These are phyloP conservation scores for Ceratocystis variospora DNA, from an alignment of 2,329 filamentous ascomycete species.

Conservation along the genomic window DNA sequence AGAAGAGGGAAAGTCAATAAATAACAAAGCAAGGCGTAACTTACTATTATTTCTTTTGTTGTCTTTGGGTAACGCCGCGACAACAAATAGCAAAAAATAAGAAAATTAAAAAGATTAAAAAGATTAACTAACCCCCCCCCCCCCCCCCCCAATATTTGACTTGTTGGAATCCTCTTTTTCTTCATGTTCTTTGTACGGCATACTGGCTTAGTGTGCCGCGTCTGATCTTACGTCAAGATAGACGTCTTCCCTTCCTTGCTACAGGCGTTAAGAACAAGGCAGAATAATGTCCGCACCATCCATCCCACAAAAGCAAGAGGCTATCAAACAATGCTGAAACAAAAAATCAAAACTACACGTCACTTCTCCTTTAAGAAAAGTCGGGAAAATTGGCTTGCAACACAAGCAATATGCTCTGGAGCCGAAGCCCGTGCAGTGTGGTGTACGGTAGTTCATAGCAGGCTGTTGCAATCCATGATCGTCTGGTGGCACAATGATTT, in stretches of 20 bases:
- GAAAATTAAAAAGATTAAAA: not conserved
- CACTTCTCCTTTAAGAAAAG: not conserved
- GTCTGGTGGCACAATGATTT: too few relatives aligned
- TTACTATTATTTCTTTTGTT: not conserved
- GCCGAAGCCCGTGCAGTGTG: too few relatives aligned
- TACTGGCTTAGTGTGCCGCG: not conserved
- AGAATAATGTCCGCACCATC: too few relatives aligned
- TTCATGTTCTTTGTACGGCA: not conserved
- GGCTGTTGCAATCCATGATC: too few relatives aligned
- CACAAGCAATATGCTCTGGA: not conserved
- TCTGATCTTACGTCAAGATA: not conserved
- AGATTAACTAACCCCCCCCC: too few relatives aligned
- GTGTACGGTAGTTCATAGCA: too few relatives aligned
- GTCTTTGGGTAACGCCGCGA: slow-evolving; percentile 10
- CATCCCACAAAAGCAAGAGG: not conserved
- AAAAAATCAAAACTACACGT: not conserved
- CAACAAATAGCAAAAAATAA: slow-evolving; percentile 4
- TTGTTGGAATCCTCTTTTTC: not conserved
- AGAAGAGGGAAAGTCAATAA: not conserved
- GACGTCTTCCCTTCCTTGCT: not conserved
- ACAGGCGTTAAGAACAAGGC: not conserved
- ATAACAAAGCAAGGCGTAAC: not conserved
- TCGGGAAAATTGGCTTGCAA: not conserved
- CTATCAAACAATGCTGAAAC: not conserved
- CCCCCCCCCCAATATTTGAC: not conserved